Conservation (phyloP, 2,329 filamentous ascomycete genomes). For the Pyrenophora seminiperda region DNA sequence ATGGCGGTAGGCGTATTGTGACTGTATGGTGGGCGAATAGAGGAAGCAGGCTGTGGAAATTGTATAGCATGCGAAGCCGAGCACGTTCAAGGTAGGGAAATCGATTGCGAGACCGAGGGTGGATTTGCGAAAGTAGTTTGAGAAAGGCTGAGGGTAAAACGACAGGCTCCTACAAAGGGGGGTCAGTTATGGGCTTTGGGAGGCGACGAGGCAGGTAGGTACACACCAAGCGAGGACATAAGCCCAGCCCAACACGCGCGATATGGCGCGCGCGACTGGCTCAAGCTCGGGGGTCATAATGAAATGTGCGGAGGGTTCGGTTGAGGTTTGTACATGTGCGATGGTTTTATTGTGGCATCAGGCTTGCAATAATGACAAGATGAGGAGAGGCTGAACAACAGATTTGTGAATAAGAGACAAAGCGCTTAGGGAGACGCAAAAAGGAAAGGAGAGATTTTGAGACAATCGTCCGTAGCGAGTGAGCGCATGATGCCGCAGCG, state of each 20-base stretch:
- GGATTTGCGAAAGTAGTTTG: conserved; percentile 76
- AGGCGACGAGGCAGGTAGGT: not conserved
- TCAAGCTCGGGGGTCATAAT: conserved; percentile 23
- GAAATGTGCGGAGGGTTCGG: not conserved
- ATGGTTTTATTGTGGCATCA: not conserved
- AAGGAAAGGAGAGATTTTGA: conserved; percentile 4
- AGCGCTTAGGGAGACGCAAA: conserved; percentile 5
- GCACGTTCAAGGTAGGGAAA: conserved; percentile 76
- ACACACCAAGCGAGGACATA: conserved; percentile 46
- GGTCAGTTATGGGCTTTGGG: not conserved
- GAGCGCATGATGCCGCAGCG: conserved; percentile 26
- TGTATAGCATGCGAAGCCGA: conserved; percentile 77
- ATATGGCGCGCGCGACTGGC: conserved; percentile 41
- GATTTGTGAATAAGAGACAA: not conserved
- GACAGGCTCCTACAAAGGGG: conserved; percentile 69
- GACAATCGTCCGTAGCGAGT: conserved; percentile 14
- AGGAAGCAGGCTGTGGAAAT: conserved; percentile 76
- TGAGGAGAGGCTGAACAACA: no score
- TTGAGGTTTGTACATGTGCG: conserved; percentile 6
- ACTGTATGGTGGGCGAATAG: conserved; percentile 75
- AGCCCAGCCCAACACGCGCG: conserved; percentile 44
- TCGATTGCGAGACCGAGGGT: conserved; percentile 86
- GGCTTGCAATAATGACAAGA: no score
- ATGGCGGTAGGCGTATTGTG: conserved; percentile 83
- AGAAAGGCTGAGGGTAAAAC: conserved; percentile 88